These are phyloP conservation scores for Boletus subluridellus DNA, from an alignment of 1,284 basidiomycete species.

Conservation along the genomic window DNA sequence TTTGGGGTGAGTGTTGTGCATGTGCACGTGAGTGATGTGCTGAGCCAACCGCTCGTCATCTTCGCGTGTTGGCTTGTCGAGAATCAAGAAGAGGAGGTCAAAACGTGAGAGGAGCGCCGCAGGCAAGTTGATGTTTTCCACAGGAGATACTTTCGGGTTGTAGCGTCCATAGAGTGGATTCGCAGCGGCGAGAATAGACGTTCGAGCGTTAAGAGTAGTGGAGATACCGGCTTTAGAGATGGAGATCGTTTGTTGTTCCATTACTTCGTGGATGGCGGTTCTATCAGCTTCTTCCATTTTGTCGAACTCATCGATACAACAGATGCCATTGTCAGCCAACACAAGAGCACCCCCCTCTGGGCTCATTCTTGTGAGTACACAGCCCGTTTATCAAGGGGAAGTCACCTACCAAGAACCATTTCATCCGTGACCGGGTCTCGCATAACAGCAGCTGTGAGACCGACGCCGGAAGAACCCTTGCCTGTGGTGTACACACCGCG, in stretches of 20 bases:
- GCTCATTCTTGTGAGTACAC: constrained; percentile 8
- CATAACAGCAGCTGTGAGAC: constrained; percentile 98
- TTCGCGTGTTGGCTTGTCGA: constrained; percentile 92
- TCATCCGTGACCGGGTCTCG: constrained; percentile 99
- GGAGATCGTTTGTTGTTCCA: constrained; percentile 99
- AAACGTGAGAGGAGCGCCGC: constrained; percentile 95
- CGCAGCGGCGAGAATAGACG: constrained; percentile 96
- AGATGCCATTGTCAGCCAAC: constrained; percentile 98
- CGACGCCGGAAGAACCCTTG: constrained; percentile 96
- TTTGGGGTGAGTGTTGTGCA: constrained; percentile 88
- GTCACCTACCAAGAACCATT: constrained; percentile 88
- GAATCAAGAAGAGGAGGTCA: constrained; percentile 94
- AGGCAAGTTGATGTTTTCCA: constrained; percentile 99
- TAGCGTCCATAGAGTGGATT: constrained; percentile 98
- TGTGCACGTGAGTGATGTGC: constrained; percentile 98
- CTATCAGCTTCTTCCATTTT: constrained; percentile 99
- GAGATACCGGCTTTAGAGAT: constrained; percentile 99
- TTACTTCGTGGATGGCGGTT: constrained; percentile 99
- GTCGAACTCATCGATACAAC: constrained; percentile 99
- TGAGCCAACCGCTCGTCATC: constrained; percentile 95
- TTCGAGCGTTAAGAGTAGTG: constrained; percentile 97
- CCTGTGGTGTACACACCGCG: constrained; percentile 98
- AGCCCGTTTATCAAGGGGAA: background rate
- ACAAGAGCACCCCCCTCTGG: constrained; percentile 98
- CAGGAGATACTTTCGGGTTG: constrained; percentile 95